Evolutionary conservation across 208 protist genomes (phyloP).

Genomic region (Leishmania guyanensis): DNA sequence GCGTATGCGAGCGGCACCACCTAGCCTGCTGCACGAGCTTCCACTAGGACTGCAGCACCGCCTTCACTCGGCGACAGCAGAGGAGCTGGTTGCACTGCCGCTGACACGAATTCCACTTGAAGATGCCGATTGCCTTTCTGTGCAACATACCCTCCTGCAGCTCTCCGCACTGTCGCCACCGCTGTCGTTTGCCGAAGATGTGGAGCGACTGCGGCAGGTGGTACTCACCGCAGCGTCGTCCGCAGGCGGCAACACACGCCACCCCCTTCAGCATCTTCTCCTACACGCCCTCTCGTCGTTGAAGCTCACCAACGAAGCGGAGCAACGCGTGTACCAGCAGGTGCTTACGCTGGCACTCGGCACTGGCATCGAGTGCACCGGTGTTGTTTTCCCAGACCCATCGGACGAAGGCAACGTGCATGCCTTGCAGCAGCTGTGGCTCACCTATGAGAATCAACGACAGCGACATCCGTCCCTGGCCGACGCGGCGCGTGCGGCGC

Average conservation of each 20-base stretch:
- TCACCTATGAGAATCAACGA: conserved; percentile 33
- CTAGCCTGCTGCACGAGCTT: conserved; percentile 31
- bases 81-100: conserved; percentile 66
- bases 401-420: conserved; percentile 30
- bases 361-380: conserved; percentile 60
- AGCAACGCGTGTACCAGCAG: conserved; percentile 19
- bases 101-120: conserved; percentile 40
- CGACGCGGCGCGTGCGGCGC: conserved; percentile 21
- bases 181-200: conserved; percentile 6
- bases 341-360: conserved; percentile 50
- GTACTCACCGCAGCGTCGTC: neutral
- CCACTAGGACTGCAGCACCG: conserved; percentile 54
- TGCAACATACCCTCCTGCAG: conserved; percentile 10
- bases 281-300: conserved; percentile 18
- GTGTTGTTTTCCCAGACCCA: conserved; percentile 61
- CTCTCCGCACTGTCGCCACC: neutral
- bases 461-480: conserved; percentile 22
- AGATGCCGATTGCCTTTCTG: conserved; percentile 28
- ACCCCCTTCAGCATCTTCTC: conserved; percentile 26
- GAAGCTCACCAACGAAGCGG: conserved; percentile 6
- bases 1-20: conserved; percentile 20
- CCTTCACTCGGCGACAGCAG: conserved; percentile 36
- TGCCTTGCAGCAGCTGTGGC: conserved; percentile 58
- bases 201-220: conserved; percentile 13
- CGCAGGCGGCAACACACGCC: neutral